Evolutionary conservation across 208 protist genomes (phyloP), one percentile per base, ranked within the genome.

Genomic region (Crithidia sp.): DNA sequence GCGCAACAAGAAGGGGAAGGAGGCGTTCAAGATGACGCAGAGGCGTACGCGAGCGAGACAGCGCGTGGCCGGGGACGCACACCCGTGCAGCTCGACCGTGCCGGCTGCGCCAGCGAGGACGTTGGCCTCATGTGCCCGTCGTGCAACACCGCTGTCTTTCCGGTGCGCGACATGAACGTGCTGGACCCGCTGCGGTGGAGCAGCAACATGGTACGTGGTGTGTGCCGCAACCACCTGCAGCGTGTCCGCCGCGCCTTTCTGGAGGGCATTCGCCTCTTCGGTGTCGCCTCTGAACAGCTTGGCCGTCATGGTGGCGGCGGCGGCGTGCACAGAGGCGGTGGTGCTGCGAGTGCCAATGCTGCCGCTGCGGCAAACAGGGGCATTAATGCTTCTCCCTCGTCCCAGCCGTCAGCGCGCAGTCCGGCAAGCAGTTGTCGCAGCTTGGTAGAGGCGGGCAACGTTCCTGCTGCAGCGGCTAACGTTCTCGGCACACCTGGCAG

Each of bases 151-250:
- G 77, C 68, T n/a, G 53, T 84, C 49, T 98, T 95, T 71, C 89
- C 84, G 16, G 81, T 95, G 45, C 89, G 90, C 8, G 85, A 74
- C 57, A 92, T 97, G 85, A 98, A 98, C 74, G 88, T 98, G 61
- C 74, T 96, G 65, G 95, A 98, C 73, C 95, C 95, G 53, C 83
- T 98, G 69, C 88, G 95, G 53, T 93, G 85, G 85, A 89, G 83
- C 78, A 94, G 90, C 67, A 98, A 97, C 79, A 88, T 97, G 65
- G 87, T 88, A 50, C 85, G 94, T 28, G 92, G 92, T 5, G 90
- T 96, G 17, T 92, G 88, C 56, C 87, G 89, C 62, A 93, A 92
- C 74, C 91, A 94, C 71, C 74, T 93, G 16, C 89, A 94, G 71
- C 91, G 91, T 47, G 92, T 96, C 47, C 64, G 77, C 14, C 74